These are phyloP conservation scores for Xylariales sp. DNA, from an alignment of 2,329 filamentous ascomycete genomes.

Conservation along the genomic window DNA sequence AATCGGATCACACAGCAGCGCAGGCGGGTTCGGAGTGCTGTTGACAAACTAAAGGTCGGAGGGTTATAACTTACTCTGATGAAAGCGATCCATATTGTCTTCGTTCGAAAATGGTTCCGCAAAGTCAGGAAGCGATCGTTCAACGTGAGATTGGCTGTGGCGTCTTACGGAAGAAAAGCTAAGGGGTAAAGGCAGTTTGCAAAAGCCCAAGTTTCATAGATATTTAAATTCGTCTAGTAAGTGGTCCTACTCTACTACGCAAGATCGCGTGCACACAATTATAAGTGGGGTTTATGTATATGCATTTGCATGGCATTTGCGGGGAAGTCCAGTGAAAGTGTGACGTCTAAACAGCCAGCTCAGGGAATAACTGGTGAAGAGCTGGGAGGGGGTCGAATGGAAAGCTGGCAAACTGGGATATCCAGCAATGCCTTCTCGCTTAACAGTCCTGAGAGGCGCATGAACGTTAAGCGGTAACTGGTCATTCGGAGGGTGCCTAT, in stretches of 20 bases:
- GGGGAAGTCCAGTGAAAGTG: too few relatives aligned
- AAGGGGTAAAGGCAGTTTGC: background rate
- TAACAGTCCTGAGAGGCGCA: too few relatives aligned
- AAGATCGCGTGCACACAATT: background rate
- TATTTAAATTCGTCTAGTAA: background rate
- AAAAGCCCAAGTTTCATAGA: background rate
- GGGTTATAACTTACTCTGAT: conserved; percentile 19
- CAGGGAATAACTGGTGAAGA: too few relatives aligned
- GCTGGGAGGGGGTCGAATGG: too few relatives aligned
- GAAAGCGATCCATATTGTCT: conserved; percentile 23
- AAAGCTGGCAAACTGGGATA: too few relatives aligned
- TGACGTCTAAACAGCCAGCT: too few relatives aligned
- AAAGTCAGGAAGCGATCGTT: too few relatives aligned
- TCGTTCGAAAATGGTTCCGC: conserved; percentile 10
- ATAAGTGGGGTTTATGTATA: conserved; percentile 1
- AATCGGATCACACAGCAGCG: background rate
- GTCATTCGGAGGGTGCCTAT: too few relatives aligned
- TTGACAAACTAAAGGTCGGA: background rate
- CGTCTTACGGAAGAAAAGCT: conserved; percentile 2
- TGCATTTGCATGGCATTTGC: conserved; percentile 3
- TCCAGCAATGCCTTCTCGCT: too few relatives aligned
- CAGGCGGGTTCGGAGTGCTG: background rate
- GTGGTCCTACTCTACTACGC: background rate
- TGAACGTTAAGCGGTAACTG: too few relatives aligned
- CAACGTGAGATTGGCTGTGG: too few relatives aligned